Base-by-base conservation (phyloP, 352 stramenopile genomes). In the Pythium biforme region DNA sequence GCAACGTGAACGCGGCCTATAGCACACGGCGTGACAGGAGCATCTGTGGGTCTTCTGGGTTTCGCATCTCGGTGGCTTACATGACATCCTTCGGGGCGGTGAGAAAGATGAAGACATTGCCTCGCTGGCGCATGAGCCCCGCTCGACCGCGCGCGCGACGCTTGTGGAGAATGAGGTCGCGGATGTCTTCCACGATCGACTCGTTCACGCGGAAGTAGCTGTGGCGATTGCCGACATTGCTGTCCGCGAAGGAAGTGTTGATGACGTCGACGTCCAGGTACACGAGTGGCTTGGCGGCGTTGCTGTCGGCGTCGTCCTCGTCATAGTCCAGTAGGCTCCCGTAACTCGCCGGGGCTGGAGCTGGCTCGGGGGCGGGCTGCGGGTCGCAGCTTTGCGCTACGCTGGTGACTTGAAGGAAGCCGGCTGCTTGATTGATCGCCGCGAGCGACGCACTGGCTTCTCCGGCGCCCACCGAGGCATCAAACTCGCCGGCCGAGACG, bases 131-230 rank as follows among this genome's bases (percentile, higher is more conserved):
- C 27, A 90, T 65, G 34, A 89, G 69, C 1, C 79, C 79, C 1
- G 77, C 73, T 11, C 81, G 79, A 11, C 59, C 68, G n/a, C 59
- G 66, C 14, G 81, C 81, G 14, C 77, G 76, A 48, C 81, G 77
- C 52, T 88, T 88, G 51, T 69, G 22, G n/a, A 91, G 70, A 34
- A 91, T 74, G 58, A 88, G 62, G 41, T 86, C 76, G 12, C 81
- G 77, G 29, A 91, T 74, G 40, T 91, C 81, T 48, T 91, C 81
- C 19, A 82, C 73, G 29, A 95, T 75, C 2, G 84, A 93, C 37
- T 81, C 72, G 59, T 96, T 96, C 25, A 96, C 58, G 54, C 88
- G 94, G 65, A 92, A 96, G 64, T 89, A 94, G 59, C 87, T 91
- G 74, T 96, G 87, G 3, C 87, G 77, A 43, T 94, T 79, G 26